These are phyloP conservation scores for Epipyxis sp. DNA, from an alignment of 108 stramenopile genomes.

Conservation along the genomic window DNA sequence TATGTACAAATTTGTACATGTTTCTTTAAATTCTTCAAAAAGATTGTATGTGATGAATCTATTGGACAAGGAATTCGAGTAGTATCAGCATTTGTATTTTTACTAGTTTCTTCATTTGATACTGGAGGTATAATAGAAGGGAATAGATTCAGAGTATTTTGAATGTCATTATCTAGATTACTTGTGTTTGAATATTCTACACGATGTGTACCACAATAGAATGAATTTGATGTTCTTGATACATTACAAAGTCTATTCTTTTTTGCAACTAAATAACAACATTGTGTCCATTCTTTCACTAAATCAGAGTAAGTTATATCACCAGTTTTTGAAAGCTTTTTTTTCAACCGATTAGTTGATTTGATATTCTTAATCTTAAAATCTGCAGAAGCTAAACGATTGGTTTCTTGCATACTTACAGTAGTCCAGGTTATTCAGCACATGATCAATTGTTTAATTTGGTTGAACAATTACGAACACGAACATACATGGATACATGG, in stretches of 20 bases:
- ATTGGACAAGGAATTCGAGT: constrained; percentile 25
- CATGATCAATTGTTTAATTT: too few relatives aligned
- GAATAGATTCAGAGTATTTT: neutral
- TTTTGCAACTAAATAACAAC: constrained; percentile 1
- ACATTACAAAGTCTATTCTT: constrained; percentile 28
- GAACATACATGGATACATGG: too few relatives aligned
- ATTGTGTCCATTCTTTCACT: constrained; percentile 20
- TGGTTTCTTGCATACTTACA: too few relatives aligned
- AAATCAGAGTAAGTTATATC: too few relatives aligned
- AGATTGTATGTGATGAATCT: constrained; percentile 31
- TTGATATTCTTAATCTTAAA: too few relatives aligned
- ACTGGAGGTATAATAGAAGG: too few relatives aligned
- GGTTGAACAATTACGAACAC: too few relatives aligned
- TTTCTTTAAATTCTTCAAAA: neutral
- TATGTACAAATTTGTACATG: constrained; percentile 16
- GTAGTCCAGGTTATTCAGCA: too few relatives aligned
- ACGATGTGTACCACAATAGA: constrained; percentile 5
- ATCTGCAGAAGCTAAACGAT: too few relatives aligned
- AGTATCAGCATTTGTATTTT: neutral
- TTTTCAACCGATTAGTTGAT: too few relatives aligned
- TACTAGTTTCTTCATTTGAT: too few relatives aligned
- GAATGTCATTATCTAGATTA: neutral
- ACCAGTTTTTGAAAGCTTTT: too few relatives aligned
- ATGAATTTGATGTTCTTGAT: neutral
- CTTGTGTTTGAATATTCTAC: neutral